Evolutionary conservation across 768 basidiomycete species (phyloP), one percentile per base, ranked within the genome.

Genomic region (Collybiopsis luxurians): DNA sequence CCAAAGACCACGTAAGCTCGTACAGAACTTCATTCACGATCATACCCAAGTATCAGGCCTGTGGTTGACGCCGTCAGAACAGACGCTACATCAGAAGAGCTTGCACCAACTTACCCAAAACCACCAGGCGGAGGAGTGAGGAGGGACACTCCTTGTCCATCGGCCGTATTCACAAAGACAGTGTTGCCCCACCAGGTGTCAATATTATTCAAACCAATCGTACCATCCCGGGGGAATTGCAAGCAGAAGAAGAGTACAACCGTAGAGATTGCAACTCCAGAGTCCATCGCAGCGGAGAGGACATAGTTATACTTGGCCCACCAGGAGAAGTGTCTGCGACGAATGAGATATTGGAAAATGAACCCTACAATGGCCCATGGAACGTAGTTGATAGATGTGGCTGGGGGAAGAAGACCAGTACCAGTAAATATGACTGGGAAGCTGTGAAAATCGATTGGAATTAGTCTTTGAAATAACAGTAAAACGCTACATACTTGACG

Each of bases 161-260:
- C 80, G 4, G 77, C 79, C 13, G 72, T 80, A 34, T 71, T 71
- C 23, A 45, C 3, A 60, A 45, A 68, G 7, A 71, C 66, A 59
- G 71, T 79, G 59, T 90, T 90, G 11, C 89, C 89, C 88, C 87
- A 90, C 89, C 89, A 90, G 2, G 59, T 51, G 58, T 81, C 80
- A 42, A 90, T 66, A 6, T 58, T 84, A 31, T 73, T 70, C 11
- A 64, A 4, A 5, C 85, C 88, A 59, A 90, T 87, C 11, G 69
- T 70, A 2, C 87, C 86, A 55, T 87, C 77, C 56, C 60, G 60
- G 1, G 87, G 88, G 62, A 82, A 89, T 68, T 90, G 83, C 17
- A 83, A 69, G 15, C 62, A 44, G 67, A 83, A 82, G 69, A 82
- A 83, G 30, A 82, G 78, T 46, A 83, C 23, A 13, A 82, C 61